Conservation (phyloP, 257 asterid genomes). For the Capsicum rhomboideum region DNA sequence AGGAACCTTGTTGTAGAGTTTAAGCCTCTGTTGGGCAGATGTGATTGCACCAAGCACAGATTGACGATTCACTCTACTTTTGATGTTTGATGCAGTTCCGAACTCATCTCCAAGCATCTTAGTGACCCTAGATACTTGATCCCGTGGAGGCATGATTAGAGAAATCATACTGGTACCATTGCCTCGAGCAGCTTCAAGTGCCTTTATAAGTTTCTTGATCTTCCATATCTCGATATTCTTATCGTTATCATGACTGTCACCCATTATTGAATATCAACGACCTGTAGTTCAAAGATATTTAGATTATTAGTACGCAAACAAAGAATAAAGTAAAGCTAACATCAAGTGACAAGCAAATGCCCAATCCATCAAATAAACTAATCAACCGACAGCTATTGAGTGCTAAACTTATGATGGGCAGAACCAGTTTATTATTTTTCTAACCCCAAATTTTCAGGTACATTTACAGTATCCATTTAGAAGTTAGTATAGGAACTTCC, state of each 20-base stretch:
- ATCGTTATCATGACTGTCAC: conserved; percentile 27
- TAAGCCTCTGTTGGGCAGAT: conserved; percentile 35
- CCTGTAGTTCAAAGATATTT: background rate
- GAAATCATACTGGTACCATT: conserved; percentile 43
- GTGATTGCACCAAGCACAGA: conserved; percentile 41
- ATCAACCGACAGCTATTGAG: background rate
- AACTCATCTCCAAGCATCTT: conserved; percentile 42
- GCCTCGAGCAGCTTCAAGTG: conserved; percentile 35
- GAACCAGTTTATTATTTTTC: background rate
- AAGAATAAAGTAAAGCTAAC: background rate
- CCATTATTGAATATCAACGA: background rate
- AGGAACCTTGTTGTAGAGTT: conserved; percentile 34
- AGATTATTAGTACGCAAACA: background rate
- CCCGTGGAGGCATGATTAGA: conserved; percentile 41
- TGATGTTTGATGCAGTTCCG: conserved; percentile 38
- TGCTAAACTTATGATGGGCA: background rate
- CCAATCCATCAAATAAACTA: background rate
- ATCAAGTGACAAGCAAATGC: background rate
- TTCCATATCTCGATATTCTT: conserved; percentile 36
- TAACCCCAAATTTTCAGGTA: background rate
- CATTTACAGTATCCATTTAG: background rate
- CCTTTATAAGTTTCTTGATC: conserved; percentile 34
- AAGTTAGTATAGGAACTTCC: background rate
- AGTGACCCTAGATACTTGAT: conserved; percentile 30
- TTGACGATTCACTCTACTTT: conserved; percentile 35